phyloP scores from a whole-genome alignment of 169 alveolate genomes.

The Theileria annulata region DNA sequence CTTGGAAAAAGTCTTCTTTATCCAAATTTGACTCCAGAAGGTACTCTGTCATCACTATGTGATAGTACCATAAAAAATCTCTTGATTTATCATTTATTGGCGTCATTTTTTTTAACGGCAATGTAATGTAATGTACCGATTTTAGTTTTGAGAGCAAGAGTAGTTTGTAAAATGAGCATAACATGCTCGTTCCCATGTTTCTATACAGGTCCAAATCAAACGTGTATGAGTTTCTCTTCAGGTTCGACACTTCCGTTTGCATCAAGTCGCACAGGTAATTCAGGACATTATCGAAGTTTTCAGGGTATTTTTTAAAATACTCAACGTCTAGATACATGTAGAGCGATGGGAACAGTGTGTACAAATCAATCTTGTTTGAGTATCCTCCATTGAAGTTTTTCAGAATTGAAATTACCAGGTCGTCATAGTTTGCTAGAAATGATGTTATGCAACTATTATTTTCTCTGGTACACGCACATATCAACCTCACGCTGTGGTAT shows the following conservation, averaged over 20 bases:
- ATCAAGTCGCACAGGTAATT: conserved; percentile 6
- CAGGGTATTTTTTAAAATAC: neutral
- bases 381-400: conserved; percentile 36
- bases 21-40: neutral
- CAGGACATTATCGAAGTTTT: conserved; percentile 17
- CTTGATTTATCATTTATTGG: neutral
- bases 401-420: conserved; percentile 21
- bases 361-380: conserved; percentile 16
- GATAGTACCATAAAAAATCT: conserved; percentile 3
- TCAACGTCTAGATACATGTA: conserved; percentile 28
- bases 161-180: conserved; percentile 51
- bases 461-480: conserved; percentile 55
- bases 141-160: conserved; percentile 21
- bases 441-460: conserved; percentile 25
- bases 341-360: conserved; percentile 44
- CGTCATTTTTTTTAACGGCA: neutral
- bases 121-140: neutral
- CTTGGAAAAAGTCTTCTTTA: conserved; percentile 10
- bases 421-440: conserved; percentile 13
- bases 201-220: conserved; percentile 33
- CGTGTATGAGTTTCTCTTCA: conserved; percentile 25
- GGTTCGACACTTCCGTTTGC: conserved; percentile 11
- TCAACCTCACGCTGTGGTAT: conserved; percentile 33
- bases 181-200: conserved; percentile 55
- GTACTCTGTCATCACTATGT: neutral